Percentiles rank a stretch among this genome's conserved stretches.
These are phyloP conservation scores for Neltuma alba DNA, from an alignment of 306 rosid genomes.

Conservation along the genomic window DNA sequence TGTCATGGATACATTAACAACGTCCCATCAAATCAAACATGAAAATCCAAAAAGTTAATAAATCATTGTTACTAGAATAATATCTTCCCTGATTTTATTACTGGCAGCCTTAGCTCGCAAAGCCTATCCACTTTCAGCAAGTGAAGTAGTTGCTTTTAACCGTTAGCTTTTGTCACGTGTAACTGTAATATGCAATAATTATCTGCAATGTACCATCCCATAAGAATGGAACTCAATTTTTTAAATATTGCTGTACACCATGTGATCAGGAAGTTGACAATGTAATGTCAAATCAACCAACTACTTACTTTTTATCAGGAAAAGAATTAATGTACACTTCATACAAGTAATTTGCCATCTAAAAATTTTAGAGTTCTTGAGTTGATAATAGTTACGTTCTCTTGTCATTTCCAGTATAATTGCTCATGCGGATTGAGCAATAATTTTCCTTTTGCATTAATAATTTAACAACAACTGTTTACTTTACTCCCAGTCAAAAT, in stretches of 20 bases:
- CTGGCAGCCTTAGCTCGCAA: neutral
- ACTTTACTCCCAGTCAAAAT: neutral
- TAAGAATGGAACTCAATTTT: neutral
- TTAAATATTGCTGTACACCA: neutral
- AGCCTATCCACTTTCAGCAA: neutral
- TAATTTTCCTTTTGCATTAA: too few relatives aligned
- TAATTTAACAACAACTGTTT: neutral
- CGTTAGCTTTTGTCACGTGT: neutral
- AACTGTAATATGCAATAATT: neutral
- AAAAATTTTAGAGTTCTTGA: too few relatives aligned
- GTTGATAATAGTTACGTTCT: too few relatives aligned
- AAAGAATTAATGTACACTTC: too few relatives aligned
- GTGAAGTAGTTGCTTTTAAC: neutral
- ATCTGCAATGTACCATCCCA: neutral
- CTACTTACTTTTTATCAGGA: too few relatives aligned
- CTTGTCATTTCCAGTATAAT: too few relatives aligned
- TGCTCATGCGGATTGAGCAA: too few relatives aligned
- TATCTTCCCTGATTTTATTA: neutral
- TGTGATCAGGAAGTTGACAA: neutral
- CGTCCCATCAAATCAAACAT: constrained; percentile 49
- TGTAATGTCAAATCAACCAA: neutral
- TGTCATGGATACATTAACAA: constrained; percentile 38
- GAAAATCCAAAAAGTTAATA: constrained; percentile 1
- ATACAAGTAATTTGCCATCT: too few relatives aligned
- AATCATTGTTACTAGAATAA: neutral